Evolutionary conservation across 805 yeast species (phyloP).

Genomic region (Metschnikowia colocasiae): DNA sequence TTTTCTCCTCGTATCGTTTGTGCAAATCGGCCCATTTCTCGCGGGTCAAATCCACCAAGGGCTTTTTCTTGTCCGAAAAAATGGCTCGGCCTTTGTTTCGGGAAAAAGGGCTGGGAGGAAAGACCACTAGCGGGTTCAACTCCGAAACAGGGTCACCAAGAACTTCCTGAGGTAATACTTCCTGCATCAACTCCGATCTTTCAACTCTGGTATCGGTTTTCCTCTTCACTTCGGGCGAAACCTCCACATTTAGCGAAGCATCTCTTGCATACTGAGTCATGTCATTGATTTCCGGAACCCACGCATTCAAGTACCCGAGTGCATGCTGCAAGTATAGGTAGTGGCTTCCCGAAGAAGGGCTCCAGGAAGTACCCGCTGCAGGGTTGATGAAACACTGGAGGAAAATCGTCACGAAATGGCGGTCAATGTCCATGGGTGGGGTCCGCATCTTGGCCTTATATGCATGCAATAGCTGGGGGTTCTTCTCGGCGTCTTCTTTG

Average conservation of each 20-base stretch:
- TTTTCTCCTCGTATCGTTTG: constrained; percentile 6
- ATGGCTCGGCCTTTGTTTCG: constrained; percentile 24
- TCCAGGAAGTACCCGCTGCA: constrained; percentile 26
- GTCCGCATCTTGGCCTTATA: constrained; percentile 14
- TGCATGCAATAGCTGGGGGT: constrained; percentile 20
- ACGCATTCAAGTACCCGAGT: constrained; percentile 26
- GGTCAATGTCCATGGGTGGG: constrained; percentile 27
- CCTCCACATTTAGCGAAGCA: background rate
- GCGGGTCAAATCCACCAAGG: constrained; percentile 32
- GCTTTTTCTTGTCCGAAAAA: constrained; percentile 23
- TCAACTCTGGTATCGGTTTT: constrained; percentile 10
- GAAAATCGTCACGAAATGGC: constrained; percentile 30
- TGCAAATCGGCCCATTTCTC: constrained; percentile 21
- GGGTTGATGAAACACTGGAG: constrained; percentile 28
- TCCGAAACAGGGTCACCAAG: constrained; percentile 5
- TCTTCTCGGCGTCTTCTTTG: constrained; percentile 20
- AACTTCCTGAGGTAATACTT: constrained; percentile 14
- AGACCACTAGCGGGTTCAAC: constrained; percentile 28
- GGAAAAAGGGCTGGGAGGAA: constrained; percentile 29
- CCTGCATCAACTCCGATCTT: constrained; percentile 4
- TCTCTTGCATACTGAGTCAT: constrained; percentile 7
- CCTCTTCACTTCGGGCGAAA: constrained; percentile 6
- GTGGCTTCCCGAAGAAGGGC: constrained; percentile 25
- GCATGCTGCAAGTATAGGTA: constrained; percentile 30
- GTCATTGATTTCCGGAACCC: constrained; percentile 33